Evolutionary conservation across 2,329 filamentous ascomycete genomes (phyloP), one percentile per base, ranked within the genome.

Genomic region (Botrytis porri): DNA sequence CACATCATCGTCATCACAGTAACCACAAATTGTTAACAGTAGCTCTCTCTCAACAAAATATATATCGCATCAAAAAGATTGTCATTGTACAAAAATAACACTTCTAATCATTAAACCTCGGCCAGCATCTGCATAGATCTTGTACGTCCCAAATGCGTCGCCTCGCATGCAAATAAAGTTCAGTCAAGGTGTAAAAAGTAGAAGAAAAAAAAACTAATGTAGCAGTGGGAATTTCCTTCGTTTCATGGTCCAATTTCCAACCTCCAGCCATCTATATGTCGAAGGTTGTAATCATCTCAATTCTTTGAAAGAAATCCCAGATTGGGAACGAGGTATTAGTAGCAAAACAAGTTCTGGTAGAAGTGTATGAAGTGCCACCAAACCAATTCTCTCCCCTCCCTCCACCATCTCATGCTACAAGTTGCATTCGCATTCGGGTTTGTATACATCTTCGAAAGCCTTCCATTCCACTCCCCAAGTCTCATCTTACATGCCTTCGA

Each of bases 401-500:
- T 66, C 43, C 48, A 69, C 37, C n/a, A 25, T 57, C 35, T 35
- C 48, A 41, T 57, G 65, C 65, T 41, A 45, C 29, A 70, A 64
- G 18, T 60, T 63, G 59, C 59, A 70, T 64, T 51, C 32, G 69
- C 69, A 64, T n/a, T 67, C 22, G 29, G n/a, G 29, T 59, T 69
- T 69, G 48, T 69, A 32, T 69, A 69, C 65, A 69, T 43, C 35
- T 43, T 57, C n/a, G 48, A 41, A 69, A 32, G 32, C 45, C 64
- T 71, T 66, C 37, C 35, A 69, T 62, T 62, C 43, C 69, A 54
- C 29, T 61, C 25, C 43, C 6, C 32, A 37, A 51, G 35, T 54
- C n/a, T 10, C 65, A 77, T 79, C 74, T 88, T 92, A 98, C 87
- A 98, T 94, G 79, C 94, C 95, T 80, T 98, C 96, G 83, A 98